Evolutionary conservation across 306 rosid species (phyloP), one percentile per base, ranked within the genome.

Genomic region (Prunus mongolica): DNA sequence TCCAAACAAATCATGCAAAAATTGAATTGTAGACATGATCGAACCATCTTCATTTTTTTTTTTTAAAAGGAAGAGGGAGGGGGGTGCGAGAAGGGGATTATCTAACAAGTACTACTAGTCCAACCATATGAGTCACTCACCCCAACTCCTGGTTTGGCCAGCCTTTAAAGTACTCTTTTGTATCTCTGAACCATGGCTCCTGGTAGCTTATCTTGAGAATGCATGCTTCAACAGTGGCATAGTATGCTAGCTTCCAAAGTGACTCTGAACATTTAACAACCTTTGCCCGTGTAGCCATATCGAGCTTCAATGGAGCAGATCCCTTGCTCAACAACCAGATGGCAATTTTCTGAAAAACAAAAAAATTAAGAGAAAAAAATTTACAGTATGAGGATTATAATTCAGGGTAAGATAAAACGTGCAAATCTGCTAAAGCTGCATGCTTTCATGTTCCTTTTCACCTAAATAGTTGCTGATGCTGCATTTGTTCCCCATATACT

Each of bases 81-180:
- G 32, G 1, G 38, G 38, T 0, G 38, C 6, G 7, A 32, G 38
- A 32, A 32, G 38, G 38, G 38, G 38, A 32, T 66, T 25, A 56
- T 79, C 28, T 8, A 73, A 60, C 62, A 18, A 44, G 44, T 44
- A 45, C 65, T 15, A 66, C 16, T 22, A 51, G 66, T 64, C 68
- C 76, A 62, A 77, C 57, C 34, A 27, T 70, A 62, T 45, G 51
- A 84, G 75, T 78, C 76, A 83, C 97, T 89, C 77, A 92, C 98
- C 81, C 86, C 76, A 96, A 77, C 83, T 92, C 96, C 69, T 91
- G 97, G 84, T 92, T 83, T 65, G 99, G 99, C 97, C 97, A 96
- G 82, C 91, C 97, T 79, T 68, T 82, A 72, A 92, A 88, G 87
- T 75, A 91, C 79, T 88, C 86, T 8, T 82, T 86, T 8, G 89